These are phyloP conservation scores for Trichoderma sp. DNA, from an alignment of 2,329 filamentous ascomycete species.

Conservation along the genomic window DNA sequence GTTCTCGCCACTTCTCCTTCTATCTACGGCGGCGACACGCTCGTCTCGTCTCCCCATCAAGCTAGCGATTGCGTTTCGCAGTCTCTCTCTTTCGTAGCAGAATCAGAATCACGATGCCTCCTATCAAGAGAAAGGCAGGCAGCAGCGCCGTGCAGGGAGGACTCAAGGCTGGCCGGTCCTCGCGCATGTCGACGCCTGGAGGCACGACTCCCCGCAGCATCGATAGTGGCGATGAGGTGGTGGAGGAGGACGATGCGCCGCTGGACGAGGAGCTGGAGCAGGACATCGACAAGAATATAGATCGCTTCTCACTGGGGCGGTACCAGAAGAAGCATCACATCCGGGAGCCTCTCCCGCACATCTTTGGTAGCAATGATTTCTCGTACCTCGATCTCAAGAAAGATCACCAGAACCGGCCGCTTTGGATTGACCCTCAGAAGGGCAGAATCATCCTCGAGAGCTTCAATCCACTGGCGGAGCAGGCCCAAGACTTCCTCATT, in stretches of 20 bases:
- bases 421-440: slow-evolving; percentile 90
- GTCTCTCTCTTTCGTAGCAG: background rate
- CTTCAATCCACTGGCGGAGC: slow-evolving; percentile 82
- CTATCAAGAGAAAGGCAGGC: slow-evolving; percentile 66
- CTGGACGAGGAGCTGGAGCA: slow-evolving; percentile 55
- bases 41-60: background rate
- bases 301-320: slow-evolving; percentile 58
- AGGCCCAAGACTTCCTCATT: slow-evolving; percentile 92
- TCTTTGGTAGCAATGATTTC: slow-evolving; percentile 66
- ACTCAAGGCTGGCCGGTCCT: slow-evolving; percentile 58
- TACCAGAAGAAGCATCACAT: slow-evolving; percentile 50
- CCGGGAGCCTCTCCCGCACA: slow-evolving; percentile 48
- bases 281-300: slow-evolving; percentile 59
- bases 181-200: slow-evolving; percentile 61
- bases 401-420: slow-evolving; percentile 84
- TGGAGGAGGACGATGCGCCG: slow-evolving; percentile 51
- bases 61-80: slow-evolving; percentile 25
- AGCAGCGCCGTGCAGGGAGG: slow-evolving; percentile 47
- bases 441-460: slow-evolving; percentile 91
- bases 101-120: slow-evolving; percentile 54
- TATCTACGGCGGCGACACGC: background rate
- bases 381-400: slow-evolving; percentile 80
- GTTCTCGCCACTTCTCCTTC: background rate
- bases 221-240: slow-evolving; percentile 53
- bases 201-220: slow-evolving; percentile 61